phyloP scores from a whole-genome alignment of 495 filamentous ascomycete species.

The Lophiostoma macrostomum region DNA sequence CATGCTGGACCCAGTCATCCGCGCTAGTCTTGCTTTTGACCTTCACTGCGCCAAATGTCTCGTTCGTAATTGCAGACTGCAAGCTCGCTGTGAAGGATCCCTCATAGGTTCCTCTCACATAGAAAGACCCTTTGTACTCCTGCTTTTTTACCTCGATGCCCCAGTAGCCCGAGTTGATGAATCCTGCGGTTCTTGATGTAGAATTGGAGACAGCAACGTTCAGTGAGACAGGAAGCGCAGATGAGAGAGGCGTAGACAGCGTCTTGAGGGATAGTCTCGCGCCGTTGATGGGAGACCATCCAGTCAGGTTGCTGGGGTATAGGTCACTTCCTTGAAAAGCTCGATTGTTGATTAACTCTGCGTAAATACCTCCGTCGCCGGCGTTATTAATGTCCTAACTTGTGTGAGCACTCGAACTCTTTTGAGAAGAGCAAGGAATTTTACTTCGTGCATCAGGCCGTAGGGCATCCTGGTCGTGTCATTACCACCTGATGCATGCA shows the following conservation, averaged over 20 bases:
- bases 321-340: constrained; percentile 34
- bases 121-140: constrained; percentile 34
- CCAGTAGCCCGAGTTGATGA: constrained; percentile 25
- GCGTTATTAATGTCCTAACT: constrained; percentile 31
- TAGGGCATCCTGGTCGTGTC: constrained; percentile 16
- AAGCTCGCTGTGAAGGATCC: constrained; percentile 26
- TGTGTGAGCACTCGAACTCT: neutral
- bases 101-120: constrained; percentile 26
- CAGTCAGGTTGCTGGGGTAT: constrained; percentile 12
- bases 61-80: constrained; percentile 36
- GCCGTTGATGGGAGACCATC: constrained; percentile 20
- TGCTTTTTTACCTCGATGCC: constrained; percentile 33
- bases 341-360: constrained; percentile 34
- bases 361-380: constrained; percentile 37
- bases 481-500: constrained; percentile 17
- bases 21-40: constrained; percentile 7
- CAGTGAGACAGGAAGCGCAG: constrained; percentile 11
- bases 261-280: constrained; percentile 20
- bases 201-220: constrained; percentile 12
- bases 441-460: constrained; percentile 31
- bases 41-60: constrained; percentile 27
- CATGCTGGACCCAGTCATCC: constrained; percentile 30
- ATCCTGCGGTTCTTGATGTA: neutral
- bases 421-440: neutral
- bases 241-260: constrained; percentile 11